These are phyloP conservation scores for Blastocystis sp. DNA, from an alignment of 352 stramenopile species.

Conservation along the genomic window DNA sequence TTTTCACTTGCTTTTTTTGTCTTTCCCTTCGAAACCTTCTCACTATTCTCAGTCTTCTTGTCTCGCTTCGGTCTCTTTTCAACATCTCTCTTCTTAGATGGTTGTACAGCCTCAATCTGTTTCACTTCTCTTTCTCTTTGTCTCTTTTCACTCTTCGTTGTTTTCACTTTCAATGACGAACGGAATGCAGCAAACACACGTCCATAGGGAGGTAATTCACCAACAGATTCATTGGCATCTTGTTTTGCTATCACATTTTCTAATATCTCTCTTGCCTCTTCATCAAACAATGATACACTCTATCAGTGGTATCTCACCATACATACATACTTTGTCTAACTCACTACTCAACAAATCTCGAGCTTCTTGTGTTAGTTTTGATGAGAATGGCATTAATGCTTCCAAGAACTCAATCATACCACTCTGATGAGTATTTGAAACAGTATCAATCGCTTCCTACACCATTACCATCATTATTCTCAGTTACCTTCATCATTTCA, in stretches of 20 bases:
- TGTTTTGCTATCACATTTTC: not conserved
- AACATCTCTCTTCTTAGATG: not conserved
- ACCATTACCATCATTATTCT: not conserved
- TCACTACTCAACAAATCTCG: conserved; percentile 4
- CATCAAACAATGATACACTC: not conserved
- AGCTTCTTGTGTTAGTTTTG: conserved; percentile 21
- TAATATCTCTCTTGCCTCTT: not conserved
- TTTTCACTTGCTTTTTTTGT: no score
- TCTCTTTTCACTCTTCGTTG: not conserved
- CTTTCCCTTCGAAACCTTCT: not conserved
- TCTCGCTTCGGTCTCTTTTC: not conserved
- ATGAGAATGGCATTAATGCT: not conserved
- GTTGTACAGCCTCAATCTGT: no score
- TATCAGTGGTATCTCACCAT: not conserved
- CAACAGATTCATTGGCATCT: not conserved
- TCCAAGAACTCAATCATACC: not conserved
- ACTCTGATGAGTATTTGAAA: not conserved
- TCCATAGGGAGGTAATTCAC: not conserved
- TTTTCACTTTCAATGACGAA: conserved; percentile 17
- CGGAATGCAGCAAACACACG: conserved; percentile 26
- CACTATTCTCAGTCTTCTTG: not conserved
- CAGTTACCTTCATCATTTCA: not conserved
- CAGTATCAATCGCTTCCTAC: no score
- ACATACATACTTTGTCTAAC: not conserved
- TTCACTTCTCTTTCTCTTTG: no score